A percentile compares a stretch with the other conserved stretches of the same genome.
phyloP scores from a whole-genome alignment of 2,329 filamentous ascomycete species.

The Nigrospora osmanthi region DNA sequence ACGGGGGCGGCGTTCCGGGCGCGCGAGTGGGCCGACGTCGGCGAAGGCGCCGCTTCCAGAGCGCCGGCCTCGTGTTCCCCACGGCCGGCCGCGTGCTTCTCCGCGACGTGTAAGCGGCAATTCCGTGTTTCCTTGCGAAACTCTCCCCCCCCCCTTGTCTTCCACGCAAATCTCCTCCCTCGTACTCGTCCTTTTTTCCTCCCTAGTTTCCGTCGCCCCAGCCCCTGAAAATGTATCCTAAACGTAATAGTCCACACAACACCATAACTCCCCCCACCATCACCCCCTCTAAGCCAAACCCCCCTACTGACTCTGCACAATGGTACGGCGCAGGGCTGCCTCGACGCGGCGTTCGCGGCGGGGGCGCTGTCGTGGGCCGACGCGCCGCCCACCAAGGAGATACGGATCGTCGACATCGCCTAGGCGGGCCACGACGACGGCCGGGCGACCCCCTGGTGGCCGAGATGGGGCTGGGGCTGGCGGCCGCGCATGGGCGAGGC shows the following conservation, averaged over 20 bases:
- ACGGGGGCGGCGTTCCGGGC: constrained; percentile 5
- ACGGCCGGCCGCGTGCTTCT: constrained; percentile 1
- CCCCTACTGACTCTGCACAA: too few relatives aligned
- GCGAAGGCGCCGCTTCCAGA: constrained; percentile 9
- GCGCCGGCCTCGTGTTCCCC: constrained; percentile 7
- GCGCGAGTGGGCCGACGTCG: constrained; percentile 7
- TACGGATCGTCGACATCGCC: constrained; percentile 1
- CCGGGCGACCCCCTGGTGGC: constrained; percentile 4
- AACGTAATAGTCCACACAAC: too few relatives aligned
- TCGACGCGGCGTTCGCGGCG: constrained; percentile 7
- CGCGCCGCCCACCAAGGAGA: constrained; percentile 2
- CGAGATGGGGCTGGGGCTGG: constrained; percentile 2
- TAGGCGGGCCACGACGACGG: constrained; percentile 3
- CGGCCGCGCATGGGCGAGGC: not conserved
- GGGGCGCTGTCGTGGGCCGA: constrained; percentile 3
- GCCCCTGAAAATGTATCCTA: too few relatives aligned
- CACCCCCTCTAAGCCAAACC: too few relatives aligned
- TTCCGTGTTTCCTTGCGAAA: too few relatives aligned
- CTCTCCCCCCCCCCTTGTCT: too few relatives aligned
- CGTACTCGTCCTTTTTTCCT: too few relatives aligned
- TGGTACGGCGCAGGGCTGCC: constrained; percentile 4
- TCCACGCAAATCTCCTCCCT: too few relatives aligned
- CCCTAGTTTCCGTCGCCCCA: too few relatives aligned
- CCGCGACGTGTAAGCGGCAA: too few relatives aligned
- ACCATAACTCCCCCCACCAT: too few relatives aligned